phyloP scores from a whole-genome alignment of 176 grass and related monocot species.

The Hsuehochloa calcarea region DNA sequence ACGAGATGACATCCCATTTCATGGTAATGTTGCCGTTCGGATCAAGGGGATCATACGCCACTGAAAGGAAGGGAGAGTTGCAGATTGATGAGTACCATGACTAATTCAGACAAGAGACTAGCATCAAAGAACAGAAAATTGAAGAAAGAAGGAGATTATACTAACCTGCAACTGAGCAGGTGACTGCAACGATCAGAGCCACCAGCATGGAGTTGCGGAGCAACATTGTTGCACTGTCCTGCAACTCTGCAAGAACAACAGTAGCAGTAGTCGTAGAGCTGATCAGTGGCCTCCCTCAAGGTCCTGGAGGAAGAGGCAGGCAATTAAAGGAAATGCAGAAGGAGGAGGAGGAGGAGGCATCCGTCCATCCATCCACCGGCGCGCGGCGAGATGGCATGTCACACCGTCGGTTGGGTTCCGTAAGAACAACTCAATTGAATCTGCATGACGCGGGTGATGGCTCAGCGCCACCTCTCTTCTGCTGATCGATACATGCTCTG shows the following conservation, averaged over 20 bases:
- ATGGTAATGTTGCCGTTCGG: conserved; percentile 86
- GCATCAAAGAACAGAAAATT: background rate
- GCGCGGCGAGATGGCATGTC: conserved; percentile 46
- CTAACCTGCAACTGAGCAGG: conserved; percentile 54
- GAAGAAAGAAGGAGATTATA: background rate
- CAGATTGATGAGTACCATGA: background rate
- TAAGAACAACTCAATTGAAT: conserved; percentile 45
- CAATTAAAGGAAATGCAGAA: conserved; percentile 2
- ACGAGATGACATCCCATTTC: conserved; percentile 89
- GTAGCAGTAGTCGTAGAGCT: background rate
- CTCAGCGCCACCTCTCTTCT: conserved; percentile 34
- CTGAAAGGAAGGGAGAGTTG: background rate
- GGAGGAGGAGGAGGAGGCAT: background rate
- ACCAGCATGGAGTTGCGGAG: background rate
- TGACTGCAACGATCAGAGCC: conserved; percentile 33
- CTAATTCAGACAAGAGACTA: background rate
- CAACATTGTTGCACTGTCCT: conserved; percentile 18
- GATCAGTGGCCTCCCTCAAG: background rate
- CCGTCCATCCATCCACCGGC: background rate
- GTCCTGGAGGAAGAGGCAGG: conserved; percentile 8
- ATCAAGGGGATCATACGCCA: conserved; percentile 77
- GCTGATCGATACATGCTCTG: background rate
- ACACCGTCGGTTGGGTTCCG: conserved; percentile 48
- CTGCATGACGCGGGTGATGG: conserved; percentile 26
- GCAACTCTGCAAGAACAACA: background rate